Evolutionary conservation across 352 stramenopile genomes (phyloP).

Genomic region (Nothophytophthora sp.): DNA sequence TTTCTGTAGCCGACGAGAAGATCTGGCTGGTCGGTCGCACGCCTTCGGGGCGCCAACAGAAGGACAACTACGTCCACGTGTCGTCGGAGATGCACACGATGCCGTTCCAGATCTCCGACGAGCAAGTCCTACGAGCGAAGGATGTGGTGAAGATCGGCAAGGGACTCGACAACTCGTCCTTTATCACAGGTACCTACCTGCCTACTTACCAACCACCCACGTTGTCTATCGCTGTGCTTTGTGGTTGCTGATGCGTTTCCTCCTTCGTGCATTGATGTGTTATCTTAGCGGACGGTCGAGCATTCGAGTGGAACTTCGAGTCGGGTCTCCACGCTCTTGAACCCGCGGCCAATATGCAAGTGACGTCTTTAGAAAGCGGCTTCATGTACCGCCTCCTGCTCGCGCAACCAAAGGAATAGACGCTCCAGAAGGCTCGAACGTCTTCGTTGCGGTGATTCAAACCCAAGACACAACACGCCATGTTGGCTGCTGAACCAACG

Average conservation of each 20-base stretch:
- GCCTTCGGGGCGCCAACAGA: constrained; percentile 63
- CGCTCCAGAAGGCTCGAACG: neutral
- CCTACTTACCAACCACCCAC: neutral
- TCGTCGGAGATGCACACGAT: constrained; percentile 70
- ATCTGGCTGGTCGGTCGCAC: constrained; percentile 80
- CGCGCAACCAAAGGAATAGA: constrained; percentile 31
- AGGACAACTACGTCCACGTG: constrained; percentile 56
- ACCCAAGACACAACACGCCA: too few relatives aligned
- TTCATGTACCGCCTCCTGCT: constrained; percentile 75
- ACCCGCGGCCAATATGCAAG: constrained; percentile 35
- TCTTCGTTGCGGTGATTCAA: too few relatives aligned
- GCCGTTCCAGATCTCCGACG: constrained; percentile 68
- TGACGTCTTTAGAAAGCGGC: constrained; percentile 68
- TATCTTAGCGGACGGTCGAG: constrained; percentile 47
- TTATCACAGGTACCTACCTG: constrained; percentile 48
- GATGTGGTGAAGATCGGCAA: constrained; percentile 70
- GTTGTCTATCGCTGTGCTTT: neutral
- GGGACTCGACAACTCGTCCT: constrained; percentile 74
- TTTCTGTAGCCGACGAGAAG: constrained; percentile 59
- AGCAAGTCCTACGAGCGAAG: constrained; percentile 38
- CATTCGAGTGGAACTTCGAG: constrained; percentile 78
- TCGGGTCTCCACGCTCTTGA: constrained; percentile 50
- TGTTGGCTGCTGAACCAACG: too few relatives aligned
- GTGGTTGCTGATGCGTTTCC: neutral
- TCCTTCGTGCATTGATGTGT: neutral